Base-by-base conservation (phyloP, 73 alveolate species). In the Paramecium sexaurelia region DNA sequence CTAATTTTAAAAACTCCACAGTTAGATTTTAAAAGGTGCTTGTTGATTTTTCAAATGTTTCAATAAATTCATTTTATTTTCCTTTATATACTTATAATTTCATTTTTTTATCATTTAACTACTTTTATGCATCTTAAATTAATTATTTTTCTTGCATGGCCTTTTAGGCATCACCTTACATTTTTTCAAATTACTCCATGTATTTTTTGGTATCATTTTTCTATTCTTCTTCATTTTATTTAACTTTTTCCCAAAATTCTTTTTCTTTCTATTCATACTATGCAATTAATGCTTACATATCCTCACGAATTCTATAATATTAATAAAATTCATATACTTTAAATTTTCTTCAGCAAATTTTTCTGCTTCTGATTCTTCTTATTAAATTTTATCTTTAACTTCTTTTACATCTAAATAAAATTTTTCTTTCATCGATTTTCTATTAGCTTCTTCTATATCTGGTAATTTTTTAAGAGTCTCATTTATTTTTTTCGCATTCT, bases 381-480 rank as follows among this genome's bases (percentile, higher is more conserved):
- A 5, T 73, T 73, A 17, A n/a, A 73, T 73, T 32, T 73, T 73
- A 10, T 20, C 55, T 7, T 73, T 73, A 1, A 73, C 57, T 11
- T 73, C 87, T 9, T 73, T 73, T 24, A 73, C 35, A 73, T 73
- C 87, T 1, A 11, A 61, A 36, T 73, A 33, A 73, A 73, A 73
- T 73, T 73, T 73, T 11, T 73, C 87, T 73, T 39, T 73, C 87
- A 73, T 73, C 35, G 7, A 73, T 73, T 73, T 36, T 73, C 87
- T 73, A 39, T 73, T 73, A 20, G 57, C 55, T 73, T 73, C 57
- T 35, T 73, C 87, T 27, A 19, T 33, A 6, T 73, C 87, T 33
- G 87, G 87, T 36, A 33, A 73, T 73, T 73, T 33, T 39, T 73
- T 73, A 22, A 73, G 36, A 11, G 57, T 39, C 43, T 73, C 87